These are phyloP conservation scores for Metschnikowia anglica DNA, from an alignment of 805 yeast genomes.

Conservation along the genomic window DNA sequence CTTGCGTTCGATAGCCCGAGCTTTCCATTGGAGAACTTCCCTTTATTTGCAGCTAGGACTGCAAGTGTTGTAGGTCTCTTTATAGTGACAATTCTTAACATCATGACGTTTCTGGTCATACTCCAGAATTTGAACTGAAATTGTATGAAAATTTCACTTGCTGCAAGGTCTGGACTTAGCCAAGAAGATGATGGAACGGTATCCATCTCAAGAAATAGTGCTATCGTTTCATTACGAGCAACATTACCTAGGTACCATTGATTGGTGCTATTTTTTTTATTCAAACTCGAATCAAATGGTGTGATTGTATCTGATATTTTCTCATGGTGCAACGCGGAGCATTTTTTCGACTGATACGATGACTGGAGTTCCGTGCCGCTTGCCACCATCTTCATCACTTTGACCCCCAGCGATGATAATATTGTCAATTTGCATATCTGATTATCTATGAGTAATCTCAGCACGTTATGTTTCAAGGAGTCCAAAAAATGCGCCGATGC, in stretches of 20 bases:
- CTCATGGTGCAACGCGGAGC: slow-evolving; percentile 24
- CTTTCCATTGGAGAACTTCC: slow-evolving; percentile 18
- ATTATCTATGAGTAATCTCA: background rate
- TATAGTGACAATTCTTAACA: slow-evolving; percentile 33
- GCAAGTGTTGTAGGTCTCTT: slow-evolving; percentile 29
- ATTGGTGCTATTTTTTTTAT: slow-evolving; percentile 38
- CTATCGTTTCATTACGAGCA: slow-evolving; percentile 24
- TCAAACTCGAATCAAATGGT: slow-evolving; percentile 32
- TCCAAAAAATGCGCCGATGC: slow-evolving; percentile 23
- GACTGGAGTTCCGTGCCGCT: slow-evolving; percentile 37
- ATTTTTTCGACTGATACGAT: slow-evolving; percentile 27
- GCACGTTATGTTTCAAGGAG: slow-evolving; percentile 16
- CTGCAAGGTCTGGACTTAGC: slow-evolving; percentile 16
- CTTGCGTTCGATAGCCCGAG: slow-evolving; percentile 20
- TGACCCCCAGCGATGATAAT: slow-evolving; percentile 32
- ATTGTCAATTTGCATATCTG: slow-evolving; percentile 26
- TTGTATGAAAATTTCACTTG: slow-evolving; percentile 32
- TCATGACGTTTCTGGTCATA: slow-evolving; percentile 19
- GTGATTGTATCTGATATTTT: slow-evolving; percentile 36
- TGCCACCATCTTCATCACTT: slow-evolving; percentile 33
- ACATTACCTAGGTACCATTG: slow-evolving; percentile 34
- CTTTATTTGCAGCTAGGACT: slow-evolving; percentile 18
- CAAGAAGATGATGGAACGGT: slow-evolving; percentile 25
- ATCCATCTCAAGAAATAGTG: slow-evolving; percentile 36
- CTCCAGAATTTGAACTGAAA: slow-evolving; percentile 34